Percentiles rank a stretch among this genome's conserved stretches.
Conservation (phyloP, 192 early-diverging fungal species). For the Backusella liffmaniae region DNA sequence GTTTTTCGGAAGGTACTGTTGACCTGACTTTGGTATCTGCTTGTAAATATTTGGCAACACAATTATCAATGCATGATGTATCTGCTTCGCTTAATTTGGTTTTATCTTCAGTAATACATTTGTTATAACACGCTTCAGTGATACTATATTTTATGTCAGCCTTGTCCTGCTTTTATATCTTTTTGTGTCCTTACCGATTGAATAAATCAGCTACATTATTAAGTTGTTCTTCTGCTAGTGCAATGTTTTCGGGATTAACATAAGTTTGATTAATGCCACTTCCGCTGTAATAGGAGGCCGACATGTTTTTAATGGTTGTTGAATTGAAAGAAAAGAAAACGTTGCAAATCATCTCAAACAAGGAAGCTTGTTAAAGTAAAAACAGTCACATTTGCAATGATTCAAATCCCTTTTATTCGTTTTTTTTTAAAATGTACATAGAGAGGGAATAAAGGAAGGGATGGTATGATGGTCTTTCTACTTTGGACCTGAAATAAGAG, state of each 20-base stretch:
- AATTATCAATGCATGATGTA: constrained; percentile 82
- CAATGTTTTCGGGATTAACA: constrained; percentile 56
- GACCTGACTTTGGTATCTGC: constrained; percentile 73
- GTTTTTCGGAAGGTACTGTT: constrained; percentile 47
- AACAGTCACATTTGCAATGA: background rate
- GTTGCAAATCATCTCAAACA: background rate
- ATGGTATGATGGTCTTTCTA: background rate
- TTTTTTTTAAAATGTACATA: background rate
- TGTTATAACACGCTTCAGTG: constrained; percentile 72
- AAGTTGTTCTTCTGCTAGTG: constrained; percentile 72
- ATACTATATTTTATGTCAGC: constrained; percentile 43
- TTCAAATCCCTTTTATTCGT: too few species aligned
- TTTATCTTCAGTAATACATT: constrained; percentile 72
- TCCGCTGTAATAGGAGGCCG: constrained; percentile 34
- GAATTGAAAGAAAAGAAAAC: background rate
- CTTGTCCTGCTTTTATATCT: background rate
- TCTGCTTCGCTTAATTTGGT: constrained; percentile 82
- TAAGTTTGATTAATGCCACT: constrained; percentile 27
- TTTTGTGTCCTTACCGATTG: constrained; percentile 48
- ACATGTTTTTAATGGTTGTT: too few species aligned
- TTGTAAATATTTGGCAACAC: constrained; percentile 84
- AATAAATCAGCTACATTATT: constrained; percentile 78
- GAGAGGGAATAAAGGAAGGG: background rate
- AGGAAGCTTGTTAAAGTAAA: background rate
- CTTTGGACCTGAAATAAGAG: constrained; percentile 17